These are phyloP conservation scores for Iberis pinnata DNA, from an alignment of 345 rosid species.

Conservation along the genomic window DNA sequence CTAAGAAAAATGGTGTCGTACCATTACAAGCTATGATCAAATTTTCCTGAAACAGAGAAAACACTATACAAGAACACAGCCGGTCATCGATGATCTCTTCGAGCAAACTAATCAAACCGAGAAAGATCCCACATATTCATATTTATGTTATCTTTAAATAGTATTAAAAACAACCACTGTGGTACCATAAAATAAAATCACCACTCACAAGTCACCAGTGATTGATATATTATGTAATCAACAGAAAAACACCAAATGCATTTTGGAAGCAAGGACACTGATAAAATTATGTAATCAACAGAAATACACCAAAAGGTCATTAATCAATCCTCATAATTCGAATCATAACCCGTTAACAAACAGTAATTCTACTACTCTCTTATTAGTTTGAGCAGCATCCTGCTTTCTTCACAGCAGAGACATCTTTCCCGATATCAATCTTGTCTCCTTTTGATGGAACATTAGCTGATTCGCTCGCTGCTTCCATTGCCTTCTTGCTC, in stretches of 20 bases:
- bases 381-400: slow-evolving; percentile 32
- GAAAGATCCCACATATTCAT: not conserved
- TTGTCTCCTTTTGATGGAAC: slow-evolving; percentile 32
- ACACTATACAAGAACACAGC: too few relatives aligned
- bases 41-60: too few relatives aligned
- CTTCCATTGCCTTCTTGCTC: slow-evolving; percentile 45
- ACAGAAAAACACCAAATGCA: too few relatives aligned
- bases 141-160: not conserved
- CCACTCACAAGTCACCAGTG: too few relatives aligned
- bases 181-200: slow-evolving; percentile 77
- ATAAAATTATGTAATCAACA: not conserved
- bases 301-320: too few relatives aligned
- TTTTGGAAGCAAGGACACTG: too few relatives aligned
- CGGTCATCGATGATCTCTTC: slow-evolving; percentile 85
- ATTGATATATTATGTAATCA: too few relatives aligned
- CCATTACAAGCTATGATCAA: too few relatives aligned
- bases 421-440: slow-evolving; percentile 36
- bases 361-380: slow-evolving; percentile 12
- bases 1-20: too few relatives aligned
- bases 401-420: slow-evolving; percentile 34
- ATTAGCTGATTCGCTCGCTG: slow-evolving; percentile 25
- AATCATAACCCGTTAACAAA: slow-evolving; percentile 22
- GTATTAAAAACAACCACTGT: not conserved
- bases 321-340: too few relatives aligned
- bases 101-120: slow-evolving; percentile 4